Evolutionary conservation across 164 flowering plant species (phyloP), one percentile per base, ranked within the genome.

Genomic region (Liquidambar formosana): DNA sequence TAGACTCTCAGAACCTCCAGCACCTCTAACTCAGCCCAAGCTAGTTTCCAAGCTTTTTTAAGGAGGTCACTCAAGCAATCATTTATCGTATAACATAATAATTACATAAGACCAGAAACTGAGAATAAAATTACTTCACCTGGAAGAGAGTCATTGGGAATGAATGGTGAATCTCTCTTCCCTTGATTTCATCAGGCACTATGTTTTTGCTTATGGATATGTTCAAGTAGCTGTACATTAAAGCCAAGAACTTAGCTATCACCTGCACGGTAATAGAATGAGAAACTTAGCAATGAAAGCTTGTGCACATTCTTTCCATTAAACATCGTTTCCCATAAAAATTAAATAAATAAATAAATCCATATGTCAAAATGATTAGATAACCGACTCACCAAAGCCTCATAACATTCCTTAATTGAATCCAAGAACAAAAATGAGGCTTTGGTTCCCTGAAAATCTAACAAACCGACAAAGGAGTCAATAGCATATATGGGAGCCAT

Each of bases 61-160:
- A n/a, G n/a, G n/a, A n/a, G n/a, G n/a, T n/a, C n/a, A n/a, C n/a
- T n/a, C n/a, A n/a, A n/a, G n/a, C n/a, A n/a, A n/a, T n/a, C n/a
- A n/a, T n/a, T n/a, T n/a, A n/a, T n/a, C n/a, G n/a, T n/a, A n/a
- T 52, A 22, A 44, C 26, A 33, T 5, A n/a, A 21, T 22, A 18
- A 25, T 0, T n/a, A 10, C 68, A 18, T 33, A 11, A 18, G 14
- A 25, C 41, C 15, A 19, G 22, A 56, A 19, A 66, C 8, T 23
- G 5, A 27, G 18, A 4, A 33, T 38, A 68, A 22, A 19, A 61
- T 8, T 60, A 48, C 44, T 59, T 25, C 33, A 93, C 98, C 97
- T 85, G 96, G 68, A 95, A 87, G 75, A 95, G 93, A 62, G 96
- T 91, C 92, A 95, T 82, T 28, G 98, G 98, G 70, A 94, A 94